Evolutionary conservation across 2,329 filamentous ascomycete genomes (phyloP), one percentile per base, ranked within the genome.

Genomic region (Alternaria sp.): DNA sequence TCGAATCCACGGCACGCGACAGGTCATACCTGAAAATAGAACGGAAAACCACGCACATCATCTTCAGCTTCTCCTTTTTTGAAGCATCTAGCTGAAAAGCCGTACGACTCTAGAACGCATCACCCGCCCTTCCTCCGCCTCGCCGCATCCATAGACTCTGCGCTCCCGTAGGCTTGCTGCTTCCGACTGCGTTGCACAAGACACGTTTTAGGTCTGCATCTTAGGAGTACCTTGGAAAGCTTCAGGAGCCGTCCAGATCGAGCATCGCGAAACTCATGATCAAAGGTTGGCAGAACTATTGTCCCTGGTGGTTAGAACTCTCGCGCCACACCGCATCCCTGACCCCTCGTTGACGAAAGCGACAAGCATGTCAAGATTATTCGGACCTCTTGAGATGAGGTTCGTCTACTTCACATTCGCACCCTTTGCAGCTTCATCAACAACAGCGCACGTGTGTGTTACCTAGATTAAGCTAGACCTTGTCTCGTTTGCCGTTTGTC

Each of bases 391-490:
- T 49, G 60, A 61, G 55, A 57, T 32, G 47, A 26, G 49, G 36
- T 43, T 54, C 54, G 28, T 68, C 44, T 64, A 67, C 58, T 54
- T 57, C 54, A 40, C 44, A 61, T 59, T 54, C 50, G 54, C 59
- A 55, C 50, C 49, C 61, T 50, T 50, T 61, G 32, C 61, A 56
- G n/a, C 28, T 47, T 57, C 51, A 52, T 58, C 43, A 66, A 66
- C 62, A 46, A 43, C 50, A 52, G 57, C 51, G 61, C 68, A 66
- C 66, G 50, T 64, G 64, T 57, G 60, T 13, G 59, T 26, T 52
- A 45, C 43, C 66, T 64, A 61, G 47, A 65, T 67, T 61, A 56
- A 68, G 66, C 62, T 62, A 58, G 59, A n/a, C 17, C 46, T 56
- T 60, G 45, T 47, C 36, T 54, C 40, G 44, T 52, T 59, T 57